Evolutionary conservation across 768 basidiomycete species (phyloP), one percentile per base, ranked within the genome.

Genomic region (Hericium erinaceus): DNA sequence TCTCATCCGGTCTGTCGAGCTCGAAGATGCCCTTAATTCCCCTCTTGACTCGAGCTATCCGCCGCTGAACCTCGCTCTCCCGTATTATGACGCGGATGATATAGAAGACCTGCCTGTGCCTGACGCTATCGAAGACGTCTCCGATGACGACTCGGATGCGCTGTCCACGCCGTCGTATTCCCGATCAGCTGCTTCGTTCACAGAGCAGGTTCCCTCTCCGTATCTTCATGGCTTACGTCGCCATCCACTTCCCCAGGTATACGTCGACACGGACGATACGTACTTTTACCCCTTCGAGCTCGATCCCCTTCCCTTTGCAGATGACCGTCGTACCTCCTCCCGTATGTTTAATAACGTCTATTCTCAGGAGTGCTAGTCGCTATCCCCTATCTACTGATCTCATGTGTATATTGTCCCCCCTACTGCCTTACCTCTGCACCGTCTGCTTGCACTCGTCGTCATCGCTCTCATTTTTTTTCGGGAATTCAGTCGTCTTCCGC

Each of bases 61-160:
- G 22, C 65, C 67, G 59, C 74, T 72, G 73, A 74, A 79, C 67
- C 78, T 81, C 66, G 76, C 85, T 49, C 75, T 86, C 48, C 83
- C 88, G 56, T 86, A 84, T 63, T 79, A 77, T 66, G 76, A 82
- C 59, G 67, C 69, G 64, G 81, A 85, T 71, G 83, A 87, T 71
- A 65, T 80, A 61, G 86, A 86, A 64, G 85, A 85, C 65, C 76
- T 83, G 37, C 74, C 85, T 28, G 80, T 89, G 46, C 88, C 87
- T 48, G 89, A 90, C 66, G 83, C 87, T 44, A 87, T 90, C 77
- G 88, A 90, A 69, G 89, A 91, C 70, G 81, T 79, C 39, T 91
- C 89, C 48, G 89, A 91, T 72, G 89, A 91, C 73, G 89, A 90
- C 74, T 89, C 88, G 15, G 89, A 91, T 64, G 73, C 79, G 4